Evolutionary conservation across 2,329 filamentous ascomycete species (phyloP), one percentile per base, ranked within the genome.

Genomic region (Clarireedia monteithiana): DNA sequence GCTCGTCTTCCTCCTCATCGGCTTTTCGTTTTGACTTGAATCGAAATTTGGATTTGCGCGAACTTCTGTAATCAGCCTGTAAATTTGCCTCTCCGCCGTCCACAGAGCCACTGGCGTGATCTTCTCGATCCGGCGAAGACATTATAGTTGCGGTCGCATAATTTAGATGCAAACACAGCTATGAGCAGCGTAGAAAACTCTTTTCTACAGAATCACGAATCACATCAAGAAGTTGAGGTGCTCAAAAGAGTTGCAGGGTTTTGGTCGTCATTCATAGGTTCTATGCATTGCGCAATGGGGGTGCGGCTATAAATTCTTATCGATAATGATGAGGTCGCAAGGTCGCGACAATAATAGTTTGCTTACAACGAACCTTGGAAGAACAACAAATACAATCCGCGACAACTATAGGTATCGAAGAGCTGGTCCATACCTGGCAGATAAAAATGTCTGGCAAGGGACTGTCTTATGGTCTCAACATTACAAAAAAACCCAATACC

Each of bases 401-500:
- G 49, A 56, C 42, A 53, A 42, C 20, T 23, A 47, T 23, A 46
- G 23, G 40, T 26, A 47, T 27, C 17, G 23, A 44, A 44, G 7
- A 5, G 7, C 9, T 14, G 23, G 45, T 23, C 7, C 27, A 6
- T 10, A 53, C 45, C 23, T 51, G 59, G 17, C n/a, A n/a, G n/a
- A 2, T 17, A 4, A 63, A 57, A 17, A 70, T 70, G 68, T 65
- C 64, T 48, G 62, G 63, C n/a, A 58, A 58, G n/a, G 70, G 71
- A 5, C 71, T 81, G 52, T 76, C 76, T 20, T 79, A 77, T 62
- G 84, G 84, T 50, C 75, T 88, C 40, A 86, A 80, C 65, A 63
- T 83, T 46, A 71, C 77, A 50, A 85, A 83, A 66, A 88, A 85
- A 69, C 54, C 70, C 71, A 58, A 70, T 26, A 62, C 54, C 38